These are phyloP conservation scores for Daldinia vernicosa DNA, from an alignment of 495 filamentous ascomycete genomes.

Conservation along the genomic window DNA sequence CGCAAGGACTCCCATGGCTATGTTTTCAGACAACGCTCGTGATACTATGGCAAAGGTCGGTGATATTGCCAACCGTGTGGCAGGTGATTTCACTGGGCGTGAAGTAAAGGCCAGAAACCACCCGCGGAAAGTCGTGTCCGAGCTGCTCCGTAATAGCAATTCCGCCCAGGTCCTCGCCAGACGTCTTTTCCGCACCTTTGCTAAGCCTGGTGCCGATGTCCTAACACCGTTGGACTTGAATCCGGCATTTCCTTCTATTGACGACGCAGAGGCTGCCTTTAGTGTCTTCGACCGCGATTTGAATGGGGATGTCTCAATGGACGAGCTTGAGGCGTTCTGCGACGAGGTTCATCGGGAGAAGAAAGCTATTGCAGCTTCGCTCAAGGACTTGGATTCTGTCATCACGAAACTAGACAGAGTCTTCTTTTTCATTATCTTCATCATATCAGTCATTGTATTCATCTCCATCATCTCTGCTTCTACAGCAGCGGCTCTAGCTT, in stretches of 20 bases:
- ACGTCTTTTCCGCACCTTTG: constrained; percentile 91
- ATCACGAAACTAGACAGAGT: constrained; percentile 90
- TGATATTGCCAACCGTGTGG: constrained; percentile 87
- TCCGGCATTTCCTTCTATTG: constrained; percentile 80
- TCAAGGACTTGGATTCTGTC: constrained; percentile 95
- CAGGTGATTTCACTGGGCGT: constrained; percentile 93
- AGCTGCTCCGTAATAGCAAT: constrained; percentile 73
- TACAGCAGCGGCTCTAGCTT: constrained; percentile 82
- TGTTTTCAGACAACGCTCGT: constrained; percentile 74
- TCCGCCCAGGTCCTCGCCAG: constrained; percentile 89
- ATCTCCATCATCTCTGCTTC: constrained; percentile 89
- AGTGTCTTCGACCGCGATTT: constrained; percentile 95
- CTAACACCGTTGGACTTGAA: constrained; percentile 80
- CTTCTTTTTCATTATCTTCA: constrained; percentile 82
- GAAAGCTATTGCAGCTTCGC: constrained; percentile 90
- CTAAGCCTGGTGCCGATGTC: constrained; percentile 74
- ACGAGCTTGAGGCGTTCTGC: constrained; percentile 91
- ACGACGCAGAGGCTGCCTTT: constrained; percentile 93
- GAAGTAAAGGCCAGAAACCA: constrained; percentile 77
- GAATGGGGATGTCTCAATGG: constrained; percentile 96
- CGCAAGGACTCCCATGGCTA: constrained; percentile 73
- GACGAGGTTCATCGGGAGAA: constrained; percentile 95
- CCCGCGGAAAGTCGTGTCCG: constrained; percentile 84
- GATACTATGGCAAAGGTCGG: constrained; percentile 81
- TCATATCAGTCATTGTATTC: constrained; percentile 85